These are phyloP conservation scores for Plasmodium inui DNA, from an alignment of 169 alveolate species.

Conservation along the genomic window DNA sequence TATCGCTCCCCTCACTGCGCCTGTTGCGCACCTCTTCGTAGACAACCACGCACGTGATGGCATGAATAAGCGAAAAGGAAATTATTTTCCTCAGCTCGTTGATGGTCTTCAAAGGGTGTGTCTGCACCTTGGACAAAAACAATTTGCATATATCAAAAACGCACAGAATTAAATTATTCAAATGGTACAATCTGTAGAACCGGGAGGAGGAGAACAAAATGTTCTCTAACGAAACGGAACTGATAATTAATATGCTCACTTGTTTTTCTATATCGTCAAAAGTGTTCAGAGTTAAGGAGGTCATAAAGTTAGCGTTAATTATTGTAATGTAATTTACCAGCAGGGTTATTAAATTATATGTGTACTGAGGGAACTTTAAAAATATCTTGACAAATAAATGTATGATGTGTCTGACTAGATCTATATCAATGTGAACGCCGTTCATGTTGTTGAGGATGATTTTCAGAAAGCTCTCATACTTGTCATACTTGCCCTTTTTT, in stretches of 20 bases:
- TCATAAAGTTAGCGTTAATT: constrained; percentile 74
- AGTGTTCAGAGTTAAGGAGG: constrained; percentile 70
- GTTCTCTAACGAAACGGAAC: constrained; percentile 48
- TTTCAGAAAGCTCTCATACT: constrained; percentile 55
- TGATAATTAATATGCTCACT: constrained; percentile 63
- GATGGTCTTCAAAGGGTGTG: constrained; percentile 66
- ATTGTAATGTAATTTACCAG: constrained; percentile 72
- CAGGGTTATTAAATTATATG: constrained; percentile 61
- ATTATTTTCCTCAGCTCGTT: constrained; percentile 70
- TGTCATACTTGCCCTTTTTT: constrained; percentile 52
- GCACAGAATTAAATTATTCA: constrained; percentile 49
- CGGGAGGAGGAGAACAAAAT: constrained; percentile 31
- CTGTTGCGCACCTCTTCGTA: constrained; percentile 14
- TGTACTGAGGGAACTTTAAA: constrained; percentile 55
- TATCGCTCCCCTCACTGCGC: neutral
- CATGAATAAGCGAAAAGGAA: constrained; percentile 50
- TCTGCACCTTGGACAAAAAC: constrained; percentile 69
- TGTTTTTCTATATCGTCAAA: constrained; percentile 76
- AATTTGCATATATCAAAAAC: constrained; percentile 71
- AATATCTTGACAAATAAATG: constrained; percentile 32
- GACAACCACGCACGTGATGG: constrained; percentile 20
- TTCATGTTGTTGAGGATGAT: constrained; percentile 54
- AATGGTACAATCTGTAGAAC: constrained; percentile 38
- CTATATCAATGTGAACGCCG: constrained; percentile 68
- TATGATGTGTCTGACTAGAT: constrained; percentile 49